Evolutionary conservation across 495 filamentous ascomycete genomes (phyloP), one percentile per base, ranked within the genome.

Genomic region (Clavariopsis aquatica): DNA sequence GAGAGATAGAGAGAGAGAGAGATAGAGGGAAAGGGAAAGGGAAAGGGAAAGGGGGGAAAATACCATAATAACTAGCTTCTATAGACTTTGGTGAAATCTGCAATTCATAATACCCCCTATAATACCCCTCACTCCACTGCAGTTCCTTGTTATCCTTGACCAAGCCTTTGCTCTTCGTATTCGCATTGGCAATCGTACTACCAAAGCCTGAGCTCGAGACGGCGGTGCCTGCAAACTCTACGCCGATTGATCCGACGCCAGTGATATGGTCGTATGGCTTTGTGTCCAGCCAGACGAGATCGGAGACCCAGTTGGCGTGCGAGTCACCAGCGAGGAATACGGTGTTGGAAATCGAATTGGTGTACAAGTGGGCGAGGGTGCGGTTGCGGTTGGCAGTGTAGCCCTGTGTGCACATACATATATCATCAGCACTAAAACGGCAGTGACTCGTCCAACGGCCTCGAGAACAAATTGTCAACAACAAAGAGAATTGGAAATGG

Each of bases 101-200:
- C 41, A 78, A 58, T 56, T 78, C 75, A 54, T 69, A 75, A 52
- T 78, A 78, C 38, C 75, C 87, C 26, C 86, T 77, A 70, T 89
- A 90, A 69, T 83, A 88, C 29, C 82, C 74, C 67, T 90, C 87
- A 64, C 83, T 82, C 86, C 87, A 90, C 71, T 87, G 84, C 68
- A 90, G 76, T 68, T 85, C 83, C 0, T 78, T 78, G 23, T 66
- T 66, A 49, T 66, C 56, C 19, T 17, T n/a, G 7, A 66, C 56
- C 20, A 66, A 29, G 0, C 63, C 57, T 12, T n/a, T 31, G 1
- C 28, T 27, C 36, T 62, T 58, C 4, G n/a, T 60, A 27, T 47
- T 56, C 38, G 47, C 57, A 36, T 31, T 60, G 19, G 49, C 47
- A 27, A 41, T 55, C 3, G 49, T 54, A 38, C 46, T 38, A 17